Conservation (phyloP, 345 rosid species). For the Acer campestre region DNA sequence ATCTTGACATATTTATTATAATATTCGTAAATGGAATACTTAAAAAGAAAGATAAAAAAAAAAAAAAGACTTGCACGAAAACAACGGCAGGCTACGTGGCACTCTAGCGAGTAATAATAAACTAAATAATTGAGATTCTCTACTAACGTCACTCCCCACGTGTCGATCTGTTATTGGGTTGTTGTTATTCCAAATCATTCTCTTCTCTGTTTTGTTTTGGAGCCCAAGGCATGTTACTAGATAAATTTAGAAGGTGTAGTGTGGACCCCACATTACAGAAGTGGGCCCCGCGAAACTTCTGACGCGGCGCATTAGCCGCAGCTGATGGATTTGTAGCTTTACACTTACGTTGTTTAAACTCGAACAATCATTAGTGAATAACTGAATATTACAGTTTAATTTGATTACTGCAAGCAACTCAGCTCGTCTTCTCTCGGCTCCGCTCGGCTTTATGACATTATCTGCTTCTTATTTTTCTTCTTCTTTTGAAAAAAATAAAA, state of each 20-base stretch:
- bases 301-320: slow-evolving; percentile 46
- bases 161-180: slow-evolving; percentile 11
- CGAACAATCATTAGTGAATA: slow-evolving; percentile 21
- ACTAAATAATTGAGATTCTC: slow-evolving; percentile 15
- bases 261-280: slow-evolving; percentile 14
- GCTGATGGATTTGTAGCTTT: slow-evolving; percentile 33
- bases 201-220: too few relatives aligned
- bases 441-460: slow-evolving; percentile 15
- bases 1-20: too few relatives aligned
- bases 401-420: slow-evolving; percentile 11
- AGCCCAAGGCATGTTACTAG: background rate
- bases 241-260: slow-evolving; percentile 16
- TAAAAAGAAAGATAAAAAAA: too few relatives aligned
- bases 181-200: slow-evolving; percentile 17
- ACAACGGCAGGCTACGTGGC: slow-evolving; percentile 7
- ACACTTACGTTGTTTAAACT: slow-evolving; percentile 19
- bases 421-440: background rate
- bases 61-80: slow-evolving; percentile 13
- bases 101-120: background rate
- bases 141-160: slow-evolving; percentile 23
- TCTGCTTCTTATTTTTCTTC: background rate
- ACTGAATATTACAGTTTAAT: background rate
- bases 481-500: too few relatives aligned
- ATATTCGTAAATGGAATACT: too few relatives aligned
- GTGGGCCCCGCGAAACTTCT: slow-evolving; percentile 4